Percentiles rank a stretch among this genome's conserved stretches.
Conservation (phyloP, 225 moss, liverwort and hornwort species). For the Pseudisothecium myosuroides region DNA sequence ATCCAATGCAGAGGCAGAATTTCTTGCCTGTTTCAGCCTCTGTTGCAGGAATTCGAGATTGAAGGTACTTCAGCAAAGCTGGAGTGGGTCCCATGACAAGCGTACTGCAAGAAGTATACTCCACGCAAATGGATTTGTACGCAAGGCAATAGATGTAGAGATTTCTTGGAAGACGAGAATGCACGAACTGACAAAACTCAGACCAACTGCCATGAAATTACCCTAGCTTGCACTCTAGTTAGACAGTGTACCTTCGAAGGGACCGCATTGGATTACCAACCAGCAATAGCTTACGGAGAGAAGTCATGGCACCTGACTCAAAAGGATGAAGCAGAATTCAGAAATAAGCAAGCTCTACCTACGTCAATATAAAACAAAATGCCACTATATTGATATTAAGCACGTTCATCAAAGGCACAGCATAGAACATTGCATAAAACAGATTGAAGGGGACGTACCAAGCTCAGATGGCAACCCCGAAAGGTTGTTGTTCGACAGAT, state of each 20-base stretch:
- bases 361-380: neutral
- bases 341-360: neutral
- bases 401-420: neutral
- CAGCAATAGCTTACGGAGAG: constrained; percentile 73
- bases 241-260: constrained; percentile 49
- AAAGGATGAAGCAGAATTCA: neutral
- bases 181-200: neutral
- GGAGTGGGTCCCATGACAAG: constrained; percentile 82
- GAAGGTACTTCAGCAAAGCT: constrained; percentile 78
- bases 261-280: constrained; percentile 84
- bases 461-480: constrained; percentile 85
- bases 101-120: constrained; percentile 26
- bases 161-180: neutral
- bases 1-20: neutral
- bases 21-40: constrained; percentile 32
- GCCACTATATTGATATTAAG: neutral
- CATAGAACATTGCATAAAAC: neutral
- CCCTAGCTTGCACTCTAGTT: neutral
- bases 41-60: constrained; percentile 64
- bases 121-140: neutral
- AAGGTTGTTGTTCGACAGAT: constrained; percentile 89
- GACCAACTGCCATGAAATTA: neutral
- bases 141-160: neutral
- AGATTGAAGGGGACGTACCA: constrained; percentile 15
- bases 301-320: constrained; percentile 68